A percentile compares a stretch with the other conserved stretches of the same genome.
These are phyloP conservation scores for Olyra latifolia DNA, from an alignment of 176 grass and related monocot genomes.

Conservation along the genomic window DNA sequence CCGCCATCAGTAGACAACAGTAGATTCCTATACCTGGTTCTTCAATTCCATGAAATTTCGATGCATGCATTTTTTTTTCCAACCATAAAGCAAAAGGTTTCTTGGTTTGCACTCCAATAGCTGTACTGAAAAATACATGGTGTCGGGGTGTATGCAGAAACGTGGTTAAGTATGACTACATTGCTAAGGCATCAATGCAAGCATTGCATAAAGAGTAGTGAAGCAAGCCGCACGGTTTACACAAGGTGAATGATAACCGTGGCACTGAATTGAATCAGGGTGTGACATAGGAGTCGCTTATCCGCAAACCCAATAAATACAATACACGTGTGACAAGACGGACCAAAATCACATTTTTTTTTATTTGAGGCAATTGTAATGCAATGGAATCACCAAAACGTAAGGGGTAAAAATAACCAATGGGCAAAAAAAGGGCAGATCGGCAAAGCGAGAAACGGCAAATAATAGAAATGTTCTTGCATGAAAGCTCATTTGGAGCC, in stretches of 20 bases:
- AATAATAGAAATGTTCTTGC: not conserved
- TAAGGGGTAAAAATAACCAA: not conserved
- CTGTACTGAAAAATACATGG: not conserved
- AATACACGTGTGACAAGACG: constrained; percentile 6
- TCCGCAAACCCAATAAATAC: constrained; percentile 23
- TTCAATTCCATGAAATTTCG: not conserved
- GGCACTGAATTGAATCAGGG: constrained; percentile 2
- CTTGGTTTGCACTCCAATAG: not conserved
- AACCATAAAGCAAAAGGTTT: not conserved
- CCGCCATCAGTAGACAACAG: not conserved
- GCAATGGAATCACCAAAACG: not conserved
- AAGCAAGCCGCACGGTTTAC: constrained; percentile 23
- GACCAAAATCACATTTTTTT: constrained; percentile 8
- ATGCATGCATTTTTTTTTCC: not conserved
- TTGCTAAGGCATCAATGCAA: not conserved
- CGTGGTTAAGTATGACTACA: not conserved
- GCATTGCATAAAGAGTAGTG: not conserved
- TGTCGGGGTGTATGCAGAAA: not conserved
- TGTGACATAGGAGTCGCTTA: not conserved
- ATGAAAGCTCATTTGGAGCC: constrained; percentile 66
- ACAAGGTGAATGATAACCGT: constrained; percentile 12
- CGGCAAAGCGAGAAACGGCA: not conserved
- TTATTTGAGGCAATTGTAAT: not conserved
- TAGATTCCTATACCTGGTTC: not conserved
- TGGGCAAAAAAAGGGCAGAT: not conserved